phyloP scores from a whole-genome alignment of 2,329 filamentous ascomycete genomes.

The Huntiella moniliformis region DNA sequence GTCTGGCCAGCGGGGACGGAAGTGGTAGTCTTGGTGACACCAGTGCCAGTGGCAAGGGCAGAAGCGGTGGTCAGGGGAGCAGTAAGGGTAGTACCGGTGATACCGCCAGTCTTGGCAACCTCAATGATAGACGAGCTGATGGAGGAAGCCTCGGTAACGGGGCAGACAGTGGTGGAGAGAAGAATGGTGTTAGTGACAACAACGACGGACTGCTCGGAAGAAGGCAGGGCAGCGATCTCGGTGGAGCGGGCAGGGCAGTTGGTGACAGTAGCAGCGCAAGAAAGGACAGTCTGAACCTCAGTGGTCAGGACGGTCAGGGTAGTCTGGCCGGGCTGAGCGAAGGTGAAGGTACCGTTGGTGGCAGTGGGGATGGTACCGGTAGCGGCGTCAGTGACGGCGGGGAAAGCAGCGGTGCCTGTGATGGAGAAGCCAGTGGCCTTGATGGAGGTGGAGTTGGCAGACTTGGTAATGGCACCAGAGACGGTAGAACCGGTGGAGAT shows the following conservation, averaged over 20 bases:
- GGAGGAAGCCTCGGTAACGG: slow-evolving; percentile 23
- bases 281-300: slow-evolving; percentile 37
- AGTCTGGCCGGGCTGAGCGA: slow-evolving; percentile 17
- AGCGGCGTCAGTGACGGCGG: not conserved
- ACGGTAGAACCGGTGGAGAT: not conserved
- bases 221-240: slow-evolving; percentile 20
- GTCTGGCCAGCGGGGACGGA: slow-evolving; percentile 15
- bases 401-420: not conserved
- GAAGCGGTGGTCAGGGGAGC: slow-evolving; percentile 19
- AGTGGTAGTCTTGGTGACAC: slow-evolving; percentile 1
- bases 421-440: not conserved
- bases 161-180: slow-evolving; percentile 27
- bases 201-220: slow-evolving; percentile 18
- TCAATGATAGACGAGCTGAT: slow-evolving; percentile 24
- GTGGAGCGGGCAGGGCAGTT: slow-evolving; percentile 28
- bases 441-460: not conserved
- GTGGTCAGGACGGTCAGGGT: slow-evolving; percentile 34
- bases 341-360: slow-evolving; percentile 10
- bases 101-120: slow-evolving; percentile 19
- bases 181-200: slow-evolving; percentile 23
- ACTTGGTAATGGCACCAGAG: not conserved
- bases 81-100: slow-evolving; percentile 21
- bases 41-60: slow-evolving; percentile 19
- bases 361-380: not conserved
- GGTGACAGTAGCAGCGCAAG: slow-evolving; percentile 37